Percentiles rank a stretch among this genome's conserved stretches.
phyloP scores from a whole-genome alignment of 148 eudicot genomes.

The Suaeda aralocaspica region DNA sequence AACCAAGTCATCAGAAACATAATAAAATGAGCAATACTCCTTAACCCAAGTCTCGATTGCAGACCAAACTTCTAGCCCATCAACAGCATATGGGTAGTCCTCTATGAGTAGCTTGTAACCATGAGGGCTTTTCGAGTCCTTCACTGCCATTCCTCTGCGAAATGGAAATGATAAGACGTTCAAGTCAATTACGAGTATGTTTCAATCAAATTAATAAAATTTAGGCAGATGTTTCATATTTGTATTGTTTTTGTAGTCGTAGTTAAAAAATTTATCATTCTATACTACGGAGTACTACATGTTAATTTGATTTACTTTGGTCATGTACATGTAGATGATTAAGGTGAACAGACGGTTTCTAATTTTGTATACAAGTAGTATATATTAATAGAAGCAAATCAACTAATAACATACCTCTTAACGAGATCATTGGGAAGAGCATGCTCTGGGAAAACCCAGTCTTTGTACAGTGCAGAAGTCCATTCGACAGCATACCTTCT shows the following conservation, averaged over 20 bases:
- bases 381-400: no score
- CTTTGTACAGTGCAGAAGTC: conserved; percentile 53
- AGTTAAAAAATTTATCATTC: neutral
- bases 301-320: no score
- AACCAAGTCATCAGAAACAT: conserved; percentile 35
- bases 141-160: conserved; percentile 76
- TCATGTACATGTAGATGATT: no score
- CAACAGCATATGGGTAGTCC: conserved; percentile 88
- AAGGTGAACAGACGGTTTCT: no score
- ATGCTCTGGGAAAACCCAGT: conserved; percentile 79
- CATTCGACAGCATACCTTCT: conserved; percentile 51
- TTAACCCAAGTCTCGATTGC: conserved; percentile 72
- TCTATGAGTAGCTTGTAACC: conserved; percentile 53
- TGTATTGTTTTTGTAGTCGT: neutral
- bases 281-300: no score
- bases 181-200: no score
- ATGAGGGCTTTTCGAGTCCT: conserved; percentile 50
- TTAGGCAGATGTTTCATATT: neutral
- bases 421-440: conserved; percentile 81
- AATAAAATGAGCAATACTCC: conserved; percentile 63
- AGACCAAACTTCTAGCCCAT: conserved; percentile 76
- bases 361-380: no score
- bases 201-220: no score
- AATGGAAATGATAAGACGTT: no score
- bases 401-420: no score